Evolutionary conservation across 2,329 filamentous ascomycete genomes (phyloP).

Genomic region (Aschersonia sp.): DNA sequence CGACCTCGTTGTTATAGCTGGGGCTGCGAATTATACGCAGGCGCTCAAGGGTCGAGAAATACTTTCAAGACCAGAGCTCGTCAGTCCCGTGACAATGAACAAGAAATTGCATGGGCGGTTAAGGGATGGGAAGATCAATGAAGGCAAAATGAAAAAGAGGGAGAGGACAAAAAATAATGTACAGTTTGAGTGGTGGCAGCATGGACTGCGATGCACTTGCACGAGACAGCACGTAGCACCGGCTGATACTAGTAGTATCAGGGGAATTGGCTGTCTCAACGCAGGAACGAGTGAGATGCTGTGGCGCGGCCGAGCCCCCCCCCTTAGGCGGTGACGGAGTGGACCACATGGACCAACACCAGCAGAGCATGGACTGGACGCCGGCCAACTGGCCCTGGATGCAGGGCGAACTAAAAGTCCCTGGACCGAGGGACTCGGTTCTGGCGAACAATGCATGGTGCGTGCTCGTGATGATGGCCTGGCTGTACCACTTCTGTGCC

Average conservation of each 20-base stretch:
- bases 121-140: neutral
- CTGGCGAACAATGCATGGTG: too few relatives aligned
- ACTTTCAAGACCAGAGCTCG: conserved; percentile 26
- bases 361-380: neutral
- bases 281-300: conserved; percentile 16
- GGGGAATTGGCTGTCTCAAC: conserved; percentile 23
- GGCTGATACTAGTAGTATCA: conserved; percentile 3
- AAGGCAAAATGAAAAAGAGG: neutral
- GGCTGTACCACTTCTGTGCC: too few relatives aligned
- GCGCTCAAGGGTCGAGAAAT: conserved; percentile 60
- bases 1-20: conserved; percentile 14
- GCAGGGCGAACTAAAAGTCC: neutral
- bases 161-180: neutral
- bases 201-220: neutral
- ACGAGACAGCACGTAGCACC: neutral
- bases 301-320: neutral
- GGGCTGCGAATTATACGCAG: conserved; percentile 44
- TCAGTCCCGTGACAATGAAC: neutral
- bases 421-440: too few relatives aligned
- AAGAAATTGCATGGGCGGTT: neutral
- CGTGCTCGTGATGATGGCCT: too few relatives aligned
- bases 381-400: neutral
- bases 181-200: neutral
- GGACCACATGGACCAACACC: neutral
- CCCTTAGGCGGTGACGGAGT: neutral